Base-by-base conservation (phyloP, 495 filamentous ascomycete species). In the Acidiella bohemica region DNA sequence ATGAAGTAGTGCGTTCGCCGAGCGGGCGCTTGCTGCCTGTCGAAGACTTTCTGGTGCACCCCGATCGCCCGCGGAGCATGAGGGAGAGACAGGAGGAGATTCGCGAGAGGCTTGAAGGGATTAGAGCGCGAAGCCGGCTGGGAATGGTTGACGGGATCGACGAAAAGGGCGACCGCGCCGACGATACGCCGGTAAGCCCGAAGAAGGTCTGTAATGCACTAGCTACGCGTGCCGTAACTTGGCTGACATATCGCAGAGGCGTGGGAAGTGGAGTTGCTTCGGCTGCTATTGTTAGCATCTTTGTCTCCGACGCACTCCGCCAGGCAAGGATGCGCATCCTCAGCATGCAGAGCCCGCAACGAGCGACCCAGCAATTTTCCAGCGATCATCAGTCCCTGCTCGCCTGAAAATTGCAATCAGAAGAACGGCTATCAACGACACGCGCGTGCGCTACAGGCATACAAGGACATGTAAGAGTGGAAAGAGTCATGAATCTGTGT, bases 1-100 rank as follows among this genome's bases (percentile, higher is more conserved):
- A 46, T 32, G 31, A 13, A 4, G 20, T 23, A 29, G 29, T 50
- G n/a, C 36, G 39, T 5, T 58, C 58, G 1, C 59, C 58, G 5
- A 53, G 47, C 13, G 59, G 59, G 4, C 48, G 51, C 20, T 33
- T 48, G 13, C 26, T 60, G 12, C 50, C 44, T 2, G 43, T 40
- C 12, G 42, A 56, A 13, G 41, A 48, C 20, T 59, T 44, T 26
- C 31, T 51, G 12, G 36, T 25, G 9, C 50, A 53, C 17, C 52
- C 51, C n/a, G 36, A 53, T 36, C 51, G 59, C 6, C 58, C 58
- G 21, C 30, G 53, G 20, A 56, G 56, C 22, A 47, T 62, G 30
- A 36, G 53, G 30, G 59, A 62, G 49, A 42, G 59, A 10, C 58
- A 59, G 44, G 44, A 52, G 42, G 40, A 41, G 35, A 55, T 59